Conservation (phyloP, 768 basidiomycete species). For the Collybia mongolica region DNA sequence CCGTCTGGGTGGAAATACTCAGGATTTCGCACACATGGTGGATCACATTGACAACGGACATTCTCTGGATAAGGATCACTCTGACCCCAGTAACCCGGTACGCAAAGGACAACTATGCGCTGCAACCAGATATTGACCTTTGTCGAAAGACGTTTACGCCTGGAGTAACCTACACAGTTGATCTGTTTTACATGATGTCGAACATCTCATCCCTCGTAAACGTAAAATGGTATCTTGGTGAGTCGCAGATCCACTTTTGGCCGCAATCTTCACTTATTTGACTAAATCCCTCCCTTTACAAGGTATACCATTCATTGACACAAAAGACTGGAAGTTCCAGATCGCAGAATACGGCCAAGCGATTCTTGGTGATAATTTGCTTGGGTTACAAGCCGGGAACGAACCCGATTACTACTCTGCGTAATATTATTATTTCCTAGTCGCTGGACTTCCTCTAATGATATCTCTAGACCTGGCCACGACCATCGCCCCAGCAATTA, state of each 20-base stretch:
- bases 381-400: constrained; percentile 74
- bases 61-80: constrained; percentile 41
- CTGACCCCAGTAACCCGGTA: constrained; percentile 28
- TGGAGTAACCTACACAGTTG: constrained; percentile 59
- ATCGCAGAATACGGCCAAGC: constrained; percentile 58
- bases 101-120: constrained; percentile 1
- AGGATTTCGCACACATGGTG: constrained; percentile 49
- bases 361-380: constrained; percentile 62
- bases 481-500: constrained; percentile 22
- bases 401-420: constrained; percentile 74
- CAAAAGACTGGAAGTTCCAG: constrained; percentile 45
- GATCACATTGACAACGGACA: constrained; percentile 38
- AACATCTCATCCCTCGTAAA: constrained; percentile 59
- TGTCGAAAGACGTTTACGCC: constrained; percentile 59
- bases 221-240: constrained; percentile 64
- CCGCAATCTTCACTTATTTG: too few relatives aligned
- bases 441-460: constrained; percentile 2
- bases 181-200: constrained; percentile 63
- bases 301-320: constrained; percentile 67
- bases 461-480: constrained; percentile 24
- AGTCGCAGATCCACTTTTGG: neutral
- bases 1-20: constrained; percentile 66
- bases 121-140: too few relatives aligned
- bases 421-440: constrained; percentile 16
- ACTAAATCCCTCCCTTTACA: neutral